Conservation (phyloP, 495 filamentous ascomycete species). For the Cercophora sp. region DNA sequence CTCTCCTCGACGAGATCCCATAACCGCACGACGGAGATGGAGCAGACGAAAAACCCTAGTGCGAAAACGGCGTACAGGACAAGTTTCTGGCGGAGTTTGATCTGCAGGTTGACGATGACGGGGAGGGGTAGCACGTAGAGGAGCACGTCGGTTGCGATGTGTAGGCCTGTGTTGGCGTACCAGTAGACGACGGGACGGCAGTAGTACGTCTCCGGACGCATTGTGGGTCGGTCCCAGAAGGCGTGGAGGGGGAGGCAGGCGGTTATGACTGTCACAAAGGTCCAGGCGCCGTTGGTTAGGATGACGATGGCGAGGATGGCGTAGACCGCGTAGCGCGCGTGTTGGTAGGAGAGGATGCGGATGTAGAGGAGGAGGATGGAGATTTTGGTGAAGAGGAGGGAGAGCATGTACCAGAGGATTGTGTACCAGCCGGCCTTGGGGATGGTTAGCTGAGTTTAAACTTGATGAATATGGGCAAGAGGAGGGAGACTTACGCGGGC, state of each 20-base stretch:
- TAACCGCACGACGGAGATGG: constrained; percentile 29
- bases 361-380: constrained; percentile 21
- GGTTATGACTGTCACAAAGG: constrained; percentile 20
- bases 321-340: constrained; percentile 17
- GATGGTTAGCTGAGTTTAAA: background rate
- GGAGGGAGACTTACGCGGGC: constrained; percentile 11
- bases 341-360: constrained; percentile 24
- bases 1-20: constrained; percentile 19
- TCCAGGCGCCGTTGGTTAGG: constrained; percentile 19
- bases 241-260: constrained; percentile 20
- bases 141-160: constrained; percentile 28
- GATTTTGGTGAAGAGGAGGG: constrained; percentile 27
- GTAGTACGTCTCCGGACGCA: constrained; percentile 8
- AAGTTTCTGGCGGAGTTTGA: constrained; percentile 20
- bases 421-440: constrained; percentile 26
- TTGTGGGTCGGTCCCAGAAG: constrained; percentile 13
- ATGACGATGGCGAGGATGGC: constrained; percentile 17
- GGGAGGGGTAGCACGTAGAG: constrained; percentile 33
- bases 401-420: constrained; percentile 26
- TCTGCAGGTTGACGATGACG: constrained; percentile 23
- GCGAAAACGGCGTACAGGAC: constrained; percentile 19
- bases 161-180: constrained; percentile 21
- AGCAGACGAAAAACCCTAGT: constrained; percentile 25
- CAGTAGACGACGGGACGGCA: constrained; percentile 19
- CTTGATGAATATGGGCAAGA: background rate